Percentiles rank a stretch among this genome's conserved stretches.
These are phyloP conservation scores for Saturnispora sanitii DNA, from an alignment of 805 yeast genomes.

Conservation along the genomic window DNA sequence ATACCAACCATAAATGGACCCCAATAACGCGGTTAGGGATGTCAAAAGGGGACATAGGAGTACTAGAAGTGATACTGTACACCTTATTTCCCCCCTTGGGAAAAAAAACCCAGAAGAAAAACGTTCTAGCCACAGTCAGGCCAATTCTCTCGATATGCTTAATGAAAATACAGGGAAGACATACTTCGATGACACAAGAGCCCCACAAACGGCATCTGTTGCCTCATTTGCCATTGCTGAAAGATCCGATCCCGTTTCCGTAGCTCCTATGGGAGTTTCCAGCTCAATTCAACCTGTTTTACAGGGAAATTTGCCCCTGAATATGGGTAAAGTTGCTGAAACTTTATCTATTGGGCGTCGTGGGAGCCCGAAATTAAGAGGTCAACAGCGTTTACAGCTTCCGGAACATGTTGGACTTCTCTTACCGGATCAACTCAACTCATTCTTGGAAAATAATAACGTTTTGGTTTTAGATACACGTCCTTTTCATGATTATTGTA, in stretches of 20 bases:
- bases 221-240: background rate
- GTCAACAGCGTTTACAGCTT: background rate
- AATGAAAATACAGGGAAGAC: background rate
- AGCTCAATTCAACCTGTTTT: background rate
- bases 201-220: background rate
- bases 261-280: no score
- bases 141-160: background rate
- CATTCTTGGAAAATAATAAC: constrained; percentile 13
- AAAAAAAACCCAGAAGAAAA: no score
- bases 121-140: background rate
- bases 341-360: no score
- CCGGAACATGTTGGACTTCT: background rate
- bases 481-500: constrained; percentile 66
- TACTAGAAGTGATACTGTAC: background rate
- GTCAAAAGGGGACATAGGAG: background rate
- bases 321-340: no score
- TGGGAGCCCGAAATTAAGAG: background rate
- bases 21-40: background rate
- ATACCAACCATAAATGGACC: no score
- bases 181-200: background rate
- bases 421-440: constrained; percentile 13
- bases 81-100: no score
- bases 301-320: no score
- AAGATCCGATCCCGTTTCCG: no score
- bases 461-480: constrained; percentile 64